These are phyloP conservation scores for Akebia trifoliata DNA, from an alignment of 164 flowering plant species.

Conservation along the genomic window DNA sequence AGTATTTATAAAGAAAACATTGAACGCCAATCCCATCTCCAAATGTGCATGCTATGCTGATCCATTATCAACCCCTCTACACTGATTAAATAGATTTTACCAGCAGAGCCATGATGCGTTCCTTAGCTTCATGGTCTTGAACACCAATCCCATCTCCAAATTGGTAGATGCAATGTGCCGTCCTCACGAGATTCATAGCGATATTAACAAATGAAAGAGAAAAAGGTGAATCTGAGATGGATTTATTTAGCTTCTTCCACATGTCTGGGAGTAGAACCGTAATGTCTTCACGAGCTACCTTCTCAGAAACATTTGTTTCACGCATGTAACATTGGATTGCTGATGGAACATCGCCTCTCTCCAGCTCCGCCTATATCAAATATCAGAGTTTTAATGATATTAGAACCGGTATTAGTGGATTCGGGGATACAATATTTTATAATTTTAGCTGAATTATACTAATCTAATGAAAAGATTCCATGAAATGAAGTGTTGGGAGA, in stretches of 20 bases:
- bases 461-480: no score
- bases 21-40: no score
- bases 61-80: no score
- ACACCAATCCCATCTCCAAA: conserved; percentile 19
- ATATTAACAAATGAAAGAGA: conserved; percentile 2
- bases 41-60: no score
- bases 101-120: conserved; percentile 10
- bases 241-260: conserved; percentile 23
- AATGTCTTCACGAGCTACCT: conserved; percentile 13
- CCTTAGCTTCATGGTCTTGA: conserved; percentile 7
- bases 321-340: conserved; percentile 17
- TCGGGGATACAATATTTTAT: no score
- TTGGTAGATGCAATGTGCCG: conserved; percentile 5
- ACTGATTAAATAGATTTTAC: conserved; percentile 6
- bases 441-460: no score
- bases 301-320: conserved; percentile 12
- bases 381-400: background rate
- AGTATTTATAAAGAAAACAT: no score
- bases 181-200: conserved; percentile 9
- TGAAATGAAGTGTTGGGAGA: background rate
- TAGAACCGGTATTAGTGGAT: no score
- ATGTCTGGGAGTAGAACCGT: conserved; percentile 6
- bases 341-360: conserved; percentile 19
- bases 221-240: conserved; percentile 8
- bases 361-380: conserved; percentile 13